Base-by-base conservation (phyloP, 306 rosid genomes). In the Casuarina cunninghamiana region DNA sequence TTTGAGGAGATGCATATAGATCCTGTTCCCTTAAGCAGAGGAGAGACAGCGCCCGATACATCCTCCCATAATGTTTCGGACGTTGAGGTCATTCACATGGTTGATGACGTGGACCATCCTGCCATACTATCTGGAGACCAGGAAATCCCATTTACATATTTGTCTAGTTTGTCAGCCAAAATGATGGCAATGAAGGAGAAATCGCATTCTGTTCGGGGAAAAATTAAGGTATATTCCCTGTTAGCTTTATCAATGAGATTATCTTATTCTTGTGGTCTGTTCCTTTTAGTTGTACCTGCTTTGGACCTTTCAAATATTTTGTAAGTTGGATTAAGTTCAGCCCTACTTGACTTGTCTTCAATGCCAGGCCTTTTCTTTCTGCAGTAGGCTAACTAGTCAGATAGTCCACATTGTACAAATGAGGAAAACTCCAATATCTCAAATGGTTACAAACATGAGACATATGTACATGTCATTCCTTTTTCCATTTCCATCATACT, bases 151-250 rank as follows among this genome's bases (percentile, higher is more conserved):
- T 95, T 89, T 78, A 90, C 92, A 38, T 95, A 95, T 87, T 72
- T 95, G 61, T 88, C 92, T 81, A 89, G 89, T 92, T 87, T 95
- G 89, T 95, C 92, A 13, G 87, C 92, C 84, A 95, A 90, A 88
- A 89, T 89, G 93, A 84, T 79, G 53, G 74, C 92, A 46, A 82
- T 79, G 81, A 89, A 81, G 84, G 89, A 80, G 72, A 81, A 78
- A 48, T 71, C 75, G 67, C 83, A 82, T 76, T 82, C 77, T 43
- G 85, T 92, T 74, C 86, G 42, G 76, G 98, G 98, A 67, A 92
- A 82, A 78, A 83, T 95, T 74, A 95, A 92, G 98, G 98, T 92
- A 81, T 69, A 19, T 48, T 46, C 19, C 76, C 54, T 76, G 19
- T 61, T 58, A 72, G 75, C 78, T 75, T 73, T 76, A 77, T 82